phyloP scores from a whole-genome alignment of 768 basidiomycete species.

The Leccinellum albellum region DNA sequence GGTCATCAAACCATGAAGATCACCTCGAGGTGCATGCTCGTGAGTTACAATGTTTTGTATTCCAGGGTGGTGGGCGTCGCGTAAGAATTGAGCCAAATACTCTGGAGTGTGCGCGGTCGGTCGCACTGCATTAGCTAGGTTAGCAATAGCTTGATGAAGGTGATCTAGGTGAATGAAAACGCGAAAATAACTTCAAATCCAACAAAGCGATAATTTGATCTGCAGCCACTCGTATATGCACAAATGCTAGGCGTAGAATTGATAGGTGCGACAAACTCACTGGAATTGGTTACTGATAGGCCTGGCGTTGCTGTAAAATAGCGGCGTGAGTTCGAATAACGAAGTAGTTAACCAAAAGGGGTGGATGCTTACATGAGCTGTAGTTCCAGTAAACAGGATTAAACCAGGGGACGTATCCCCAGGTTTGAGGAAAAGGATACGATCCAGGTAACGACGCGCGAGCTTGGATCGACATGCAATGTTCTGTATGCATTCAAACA shows the following conservation, averaged over 20 bases:
- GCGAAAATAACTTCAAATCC: too few relatives aligned
- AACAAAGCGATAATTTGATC: too few relatives aligned
- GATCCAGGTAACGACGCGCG: neutral
- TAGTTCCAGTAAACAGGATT: constrained; percentile 9
- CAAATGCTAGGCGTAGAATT: neutral
- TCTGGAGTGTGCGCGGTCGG: constrained; percentile 1
- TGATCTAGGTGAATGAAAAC: neutral
- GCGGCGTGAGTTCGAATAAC: neutral
- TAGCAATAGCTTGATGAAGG: neutral
- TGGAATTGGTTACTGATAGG: neutral
- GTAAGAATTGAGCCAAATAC: neutral
- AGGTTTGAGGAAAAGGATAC: neutral
- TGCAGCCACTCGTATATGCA: neutral
- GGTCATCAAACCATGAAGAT: neutral
- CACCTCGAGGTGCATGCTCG: neutral
- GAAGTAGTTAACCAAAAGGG: neutral
- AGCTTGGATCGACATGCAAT: constrained; percentile 13
- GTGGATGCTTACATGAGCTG: constrained; percentile 3
- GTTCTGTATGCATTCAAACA: constrained; percentile 7
- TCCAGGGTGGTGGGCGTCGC: neutral
- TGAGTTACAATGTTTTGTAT: neutral
- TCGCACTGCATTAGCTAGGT: constrained; percentile 3
- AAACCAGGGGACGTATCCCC: neutral
- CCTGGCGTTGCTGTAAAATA: constrained; percentile 2
- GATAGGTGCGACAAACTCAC: constrained; percentile 6